Evolutionary conservation across 169 alveolate genomes (phyloP), one percentile per base, ranked within the genome.

Genomic region (Cryptosporidium parvum): DNA sequence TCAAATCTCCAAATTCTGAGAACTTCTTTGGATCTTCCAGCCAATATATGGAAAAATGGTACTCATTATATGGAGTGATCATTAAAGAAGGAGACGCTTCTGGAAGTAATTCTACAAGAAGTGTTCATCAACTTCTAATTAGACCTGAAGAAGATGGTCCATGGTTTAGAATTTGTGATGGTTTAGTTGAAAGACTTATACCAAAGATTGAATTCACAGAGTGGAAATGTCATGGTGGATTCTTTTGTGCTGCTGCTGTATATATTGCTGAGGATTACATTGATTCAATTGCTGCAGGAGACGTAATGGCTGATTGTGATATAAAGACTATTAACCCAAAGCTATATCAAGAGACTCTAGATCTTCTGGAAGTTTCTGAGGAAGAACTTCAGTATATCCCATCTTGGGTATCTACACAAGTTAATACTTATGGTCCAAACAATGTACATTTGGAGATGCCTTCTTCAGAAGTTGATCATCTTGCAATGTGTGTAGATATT

Each of bases 121-220:
- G 73, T 8, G 75, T 92, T 51, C 93, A 94, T 70, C 93, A 94
- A 14, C 92, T 96, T 52, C 93, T 96, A 26, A 92, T 96, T 33
- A 67, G 97, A 33, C 98, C 98, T 9, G 96, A 96, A 65, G 96
- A 94, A 61, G 96, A 95, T 84, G 98, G 98, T 9, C 96, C 98
- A 0, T 96, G 98, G 98, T 95, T 93, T 71, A 91, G 97, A 58
- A 93, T 95, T 12, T 91, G 94, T 44, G 97, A 94, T 42, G 97
- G 96, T 44, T 85, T 96, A 51, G 95, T 95, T 52, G 97, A 94
- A 53, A 91, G 94, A 70, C 92, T 96, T 48, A 39, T 70, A 42
- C 94, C 96, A 48, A 86, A 92, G 51, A 93, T 92, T 70, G 97
- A 95, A 69, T 96, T 96, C 91, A 94, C 97, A 12, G 98, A 96